Evolutionary conservation across 2,329 filamentous ascomycete species (phyloP), one percentile per base, ranked within the genome.

Genomic region (Aspergillus sojae): DNA sequence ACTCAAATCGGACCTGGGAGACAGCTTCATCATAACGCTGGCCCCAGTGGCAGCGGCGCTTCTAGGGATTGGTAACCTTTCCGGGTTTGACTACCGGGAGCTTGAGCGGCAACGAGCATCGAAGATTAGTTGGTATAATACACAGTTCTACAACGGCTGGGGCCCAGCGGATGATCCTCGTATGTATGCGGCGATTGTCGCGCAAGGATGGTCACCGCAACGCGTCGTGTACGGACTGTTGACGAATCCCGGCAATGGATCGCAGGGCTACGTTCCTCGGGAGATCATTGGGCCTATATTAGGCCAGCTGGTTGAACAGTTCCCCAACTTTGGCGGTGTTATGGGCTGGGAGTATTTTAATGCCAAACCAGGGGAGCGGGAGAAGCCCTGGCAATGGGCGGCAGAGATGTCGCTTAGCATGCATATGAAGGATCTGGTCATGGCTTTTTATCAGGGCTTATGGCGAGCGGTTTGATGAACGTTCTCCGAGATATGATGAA

Each of bases 301-400:
- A 52, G 82, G 82, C 34, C 73, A 82, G 46, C 74, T 93, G 67
- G 79, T 84, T 41, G 80, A 85, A 41, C 83, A 83, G 63, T 91
- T 91, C 70, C 85, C 86, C 1, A 80, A 81, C 1, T 95, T 97
- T 75, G 94, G 93, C 0, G 94, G 94, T 0, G 88, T 97, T 7
- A 95, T 95, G 89, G 93, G 93, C 2, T 97, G 94, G 94, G 94
- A 97, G 80, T 97, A 95, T 75, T 97, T 94, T 80, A 96, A 96
- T 80, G 87, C 89, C 61, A 76, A 88, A 62, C 91, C 91, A 0
- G 89, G 89, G 1, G 89, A 86, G 28, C 74, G 74, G 2, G 80
- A 81, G 14, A 79, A 83, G 61, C 91, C 92, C 0, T 94, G 90
- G 90, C 83, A 91, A 68, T 97, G 93, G 93, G 91, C 91, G 0